Evolutionary conservation across 345 rosid species (phyloP).

Genomic region (Conringia planisiliqua): DNA sequence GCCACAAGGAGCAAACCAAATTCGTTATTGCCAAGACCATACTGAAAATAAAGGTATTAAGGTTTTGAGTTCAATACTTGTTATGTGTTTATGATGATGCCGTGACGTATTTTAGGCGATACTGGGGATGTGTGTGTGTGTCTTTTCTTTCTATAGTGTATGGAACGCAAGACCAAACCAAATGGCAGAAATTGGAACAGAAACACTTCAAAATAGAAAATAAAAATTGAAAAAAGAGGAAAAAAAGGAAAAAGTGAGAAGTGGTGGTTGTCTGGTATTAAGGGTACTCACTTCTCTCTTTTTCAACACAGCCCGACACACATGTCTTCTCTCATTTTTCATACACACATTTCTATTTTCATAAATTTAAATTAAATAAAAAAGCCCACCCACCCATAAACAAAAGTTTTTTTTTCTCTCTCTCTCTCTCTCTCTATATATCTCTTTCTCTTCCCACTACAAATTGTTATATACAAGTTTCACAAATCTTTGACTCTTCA

Average conservation of each 20-base stretch:
- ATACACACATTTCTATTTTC: slow-evolving; percentile 25
- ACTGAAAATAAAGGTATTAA: slow-evolving; percentile 3
- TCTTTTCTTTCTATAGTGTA: not conserved
- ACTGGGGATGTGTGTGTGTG: not conserved
- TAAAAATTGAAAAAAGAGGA: not conserved
- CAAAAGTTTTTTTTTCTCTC: not conserved
- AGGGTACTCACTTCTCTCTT: slow-evolving; percentile 40
- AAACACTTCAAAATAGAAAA: slow-evolving; percentile 5
- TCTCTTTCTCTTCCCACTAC: slow-evolving; percentile 30
- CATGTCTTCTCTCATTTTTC: slow-evolving; percentile 36
- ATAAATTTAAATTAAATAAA: not conserved
- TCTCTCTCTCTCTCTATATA: slow-evolving; percentile 20
- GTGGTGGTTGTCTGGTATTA: slow-evolving; percentile 43
- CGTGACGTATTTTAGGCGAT: slow-evolving; percentile 17
- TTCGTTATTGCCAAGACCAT: not conserved
- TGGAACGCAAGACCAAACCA: not conserved
- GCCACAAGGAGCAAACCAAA: not conserved
- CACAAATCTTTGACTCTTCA: slow-evolving; percentile 34
- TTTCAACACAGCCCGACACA: slow-evolving; percentile 43
- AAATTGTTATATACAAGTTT: slow-evolving; percentile 30
- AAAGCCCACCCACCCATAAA: slow-evolving; percentile 32
- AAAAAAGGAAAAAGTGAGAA: slow-evolving; percentile 8
- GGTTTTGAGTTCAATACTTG: slow-evolving; percentile 3
- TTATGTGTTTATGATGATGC: slow-evolving; percentile 20
- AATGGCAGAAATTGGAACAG: slow-evolving; percentile 20